Evolutionary conservation across 2,329 filamentous ascomycete species (phyloP), one percentile per base, ranked within the genome.

Genomic region (Botrytis squamosa): DNA sequence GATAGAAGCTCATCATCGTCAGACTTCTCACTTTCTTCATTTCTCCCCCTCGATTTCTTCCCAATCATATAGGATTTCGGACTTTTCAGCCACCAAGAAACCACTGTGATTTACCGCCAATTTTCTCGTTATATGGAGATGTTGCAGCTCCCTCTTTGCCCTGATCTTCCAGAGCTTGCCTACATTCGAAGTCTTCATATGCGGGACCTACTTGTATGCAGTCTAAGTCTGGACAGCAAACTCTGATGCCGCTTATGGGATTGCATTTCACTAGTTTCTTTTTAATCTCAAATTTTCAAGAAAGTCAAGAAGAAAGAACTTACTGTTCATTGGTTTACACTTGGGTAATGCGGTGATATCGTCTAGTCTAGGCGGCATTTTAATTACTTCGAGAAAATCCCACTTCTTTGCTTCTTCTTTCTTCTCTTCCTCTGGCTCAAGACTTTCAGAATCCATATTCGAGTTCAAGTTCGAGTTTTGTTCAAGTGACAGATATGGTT

Each of bases 341-440:
- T 40, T 67, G 25, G 44, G 64, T 16, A 71, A 40, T n/a, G 49
- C 44, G 16, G 59, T 71, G 33, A 71, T 55, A 55, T 71, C 69
- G 18, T 71, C 69, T 12, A 64, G 12, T 62, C 69, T 49, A 20
- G 33, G 59, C 44, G 69, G 69, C 16, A 55, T 42, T 29, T 52
- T 1, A 1, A 71, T 49, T 25, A n/a, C 22, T 38, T 67, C 4
- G 8, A 67, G 22, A 6, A 38, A 38, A 7, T 70, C 40, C 55
- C 55, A 46, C 7, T 63, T 59, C 20, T n/a, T 29, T 4, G 16
- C 59, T 22, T 36, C 36, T 55, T 49, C 36, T 12, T 36, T 71
- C 57, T 38, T 49, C 44, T 64, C 25, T 16, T 65, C 16, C 10
- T 71, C 49, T 38, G 52, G 3, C 14, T 57, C 52, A 57, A 57